Percentiles rank a stretch among this genome's conserved stretches.
phyloP scores from a whole-genome alignment of 2,329 filamentous ascomycete genomes.

The Colletotrichum tropicicola region DNA sequence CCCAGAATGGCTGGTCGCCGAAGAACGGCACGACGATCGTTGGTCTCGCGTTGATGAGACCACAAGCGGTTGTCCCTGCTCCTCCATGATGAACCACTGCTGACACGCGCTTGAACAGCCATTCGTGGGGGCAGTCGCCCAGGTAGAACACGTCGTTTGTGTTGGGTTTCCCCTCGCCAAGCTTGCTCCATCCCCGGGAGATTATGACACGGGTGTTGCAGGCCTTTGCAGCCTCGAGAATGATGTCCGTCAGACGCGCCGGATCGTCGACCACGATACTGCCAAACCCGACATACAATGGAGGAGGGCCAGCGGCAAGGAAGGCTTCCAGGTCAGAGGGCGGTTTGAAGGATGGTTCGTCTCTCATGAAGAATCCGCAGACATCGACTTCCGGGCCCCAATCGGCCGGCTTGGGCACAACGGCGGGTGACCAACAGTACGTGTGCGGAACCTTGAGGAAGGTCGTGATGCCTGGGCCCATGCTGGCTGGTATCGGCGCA shows the following conservation, averaged over 20 bases:
- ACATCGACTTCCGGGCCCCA: conserved; percentile 69
- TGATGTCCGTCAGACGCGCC: conserved; percentile 44
- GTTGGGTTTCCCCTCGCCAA: conserved; percentile 20
- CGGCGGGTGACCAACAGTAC: conserved; percentile 78
- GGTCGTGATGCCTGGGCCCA: conserved; percentile 74
- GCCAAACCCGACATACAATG: conserved; percentile 55
- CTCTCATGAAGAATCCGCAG: conserved; percentile 73
- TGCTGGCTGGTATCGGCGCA: conserved; percentile 74
- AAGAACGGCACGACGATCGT: conserved; percentile 64
- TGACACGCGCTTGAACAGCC: conserved; percentile 64
- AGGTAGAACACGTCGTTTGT: conserved; percentile 53
- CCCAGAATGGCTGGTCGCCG: conserved; percentile 55
- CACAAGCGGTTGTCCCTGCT: conserved; percentile 66
- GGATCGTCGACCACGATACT: conserved; percentile 59
- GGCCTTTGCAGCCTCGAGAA: conserved; percentile 50
- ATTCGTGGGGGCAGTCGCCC: conserved; percentile 64
- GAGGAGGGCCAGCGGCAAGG: conserved; percentile 48
- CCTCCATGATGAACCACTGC: conserved; percentile 68
- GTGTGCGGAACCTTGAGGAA: conserved; percentile 76
- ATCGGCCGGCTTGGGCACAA: conserved; percentile 73
- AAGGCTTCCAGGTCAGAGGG: conserved; percentile 59
- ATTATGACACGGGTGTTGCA: conserved; percentile 59
- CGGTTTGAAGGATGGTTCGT: conserved; percentile 64
- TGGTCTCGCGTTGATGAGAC: conserved; percentile 58
- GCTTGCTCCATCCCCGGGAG: conserved; percentile 43